Conservation (phyloP, 2,329 filamentous ascomycete species). For the Hypoxylon sp. region DNA sequence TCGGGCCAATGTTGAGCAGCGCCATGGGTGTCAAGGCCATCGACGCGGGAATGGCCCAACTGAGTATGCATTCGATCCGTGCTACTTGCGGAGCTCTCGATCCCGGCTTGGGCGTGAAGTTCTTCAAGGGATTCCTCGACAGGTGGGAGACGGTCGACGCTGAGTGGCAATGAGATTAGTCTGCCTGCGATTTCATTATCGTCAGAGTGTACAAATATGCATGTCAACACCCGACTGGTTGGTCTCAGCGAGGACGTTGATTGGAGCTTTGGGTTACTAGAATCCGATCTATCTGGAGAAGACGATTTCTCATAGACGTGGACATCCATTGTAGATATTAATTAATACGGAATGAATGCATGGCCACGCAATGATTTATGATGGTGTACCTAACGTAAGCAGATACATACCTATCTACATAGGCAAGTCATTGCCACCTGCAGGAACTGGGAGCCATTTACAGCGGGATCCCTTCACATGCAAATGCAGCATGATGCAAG, state of each 20-base stretch:
- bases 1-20: constrained; percentile 90
- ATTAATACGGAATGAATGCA: constrained; percentile 3
- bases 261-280: not conserved
- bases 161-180: constrained; percentile 69
- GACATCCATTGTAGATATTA: not conserved
- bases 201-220: constrained; percentile 15
- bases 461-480: constrained; percentile 14
- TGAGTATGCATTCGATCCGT: constrained; percentile 94
- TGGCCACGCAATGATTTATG: not conserved
- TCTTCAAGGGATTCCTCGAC: constrained; percentile 91
- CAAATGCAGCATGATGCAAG: constrained; percentile 37
- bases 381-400: constrained; percentile 7
- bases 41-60: constrained; percentile 89
- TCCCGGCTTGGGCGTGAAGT: constrained; percentile 86
- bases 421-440: constrained; percentile 16
- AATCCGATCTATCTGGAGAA: constrained; percentile 1
- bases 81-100: constrained; percentile 89
- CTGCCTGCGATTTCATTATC: constrained; percentile 1
- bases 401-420: too few relatives aligned
- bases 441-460: constrained; percentile 24
- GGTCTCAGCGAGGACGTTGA: not conserved
- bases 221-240: constrained; percentile 14
- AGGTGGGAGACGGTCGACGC: constrained; percentile 85
- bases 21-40: constrained; percentile 84
- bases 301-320: not conserved